Evolutionary conservation across 257 asterid genomes (phyloP).

Genomic region (Solanum megistacrolobum): DNA sequence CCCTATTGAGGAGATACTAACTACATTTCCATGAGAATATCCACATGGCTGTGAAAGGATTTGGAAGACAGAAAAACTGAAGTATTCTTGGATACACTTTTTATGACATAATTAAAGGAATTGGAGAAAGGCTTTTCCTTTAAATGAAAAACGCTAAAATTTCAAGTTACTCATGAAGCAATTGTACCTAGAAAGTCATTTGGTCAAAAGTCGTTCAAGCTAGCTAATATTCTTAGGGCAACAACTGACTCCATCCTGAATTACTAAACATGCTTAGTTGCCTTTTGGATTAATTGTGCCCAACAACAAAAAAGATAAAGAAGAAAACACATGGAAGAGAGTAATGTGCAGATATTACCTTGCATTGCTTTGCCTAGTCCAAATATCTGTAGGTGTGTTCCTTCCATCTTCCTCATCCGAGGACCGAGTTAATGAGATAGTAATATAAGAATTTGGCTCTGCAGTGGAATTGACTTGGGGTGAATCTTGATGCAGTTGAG

Average conservation of each 20-base stretch:
- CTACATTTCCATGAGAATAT: not conserved
- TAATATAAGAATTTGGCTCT: constrained; percentile 33
- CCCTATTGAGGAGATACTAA: not conserved
- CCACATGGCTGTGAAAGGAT: not conserved
- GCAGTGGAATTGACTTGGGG: constrained; percentile 13
- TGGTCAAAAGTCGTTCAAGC: not conserved
- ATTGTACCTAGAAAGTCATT: not conserved
- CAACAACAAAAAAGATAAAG: not conserved
- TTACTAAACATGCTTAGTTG: not conserved
- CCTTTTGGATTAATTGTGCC: not conserved
- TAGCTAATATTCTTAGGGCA: not conserved
- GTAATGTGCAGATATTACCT: constrained; percentile 10
- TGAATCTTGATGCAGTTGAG: constrained; percentile 22
- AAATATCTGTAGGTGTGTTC: constrained; percentile 7
- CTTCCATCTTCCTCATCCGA: constrained; percentile 27
- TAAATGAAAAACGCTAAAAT: not conserved
- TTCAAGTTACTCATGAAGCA: not conserved
- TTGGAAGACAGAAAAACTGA: not conserved
- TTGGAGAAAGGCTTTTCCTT: not conserved
- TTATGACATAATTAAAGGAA: not conserved
- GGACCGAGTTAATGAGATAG: constrained; percentile 28
- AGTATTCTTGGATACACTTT: not conserved
- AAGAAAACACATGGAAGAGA: not conserved
- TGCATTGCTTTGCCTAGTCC: constrained; percentile 20
- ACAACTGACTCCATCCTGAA: not conserved